Evolutionary conservation across 345 rosid genomes (phyloP), one percentile per base, ranked within the genome.

Genomic region (Moringa oleifera): DNA sequence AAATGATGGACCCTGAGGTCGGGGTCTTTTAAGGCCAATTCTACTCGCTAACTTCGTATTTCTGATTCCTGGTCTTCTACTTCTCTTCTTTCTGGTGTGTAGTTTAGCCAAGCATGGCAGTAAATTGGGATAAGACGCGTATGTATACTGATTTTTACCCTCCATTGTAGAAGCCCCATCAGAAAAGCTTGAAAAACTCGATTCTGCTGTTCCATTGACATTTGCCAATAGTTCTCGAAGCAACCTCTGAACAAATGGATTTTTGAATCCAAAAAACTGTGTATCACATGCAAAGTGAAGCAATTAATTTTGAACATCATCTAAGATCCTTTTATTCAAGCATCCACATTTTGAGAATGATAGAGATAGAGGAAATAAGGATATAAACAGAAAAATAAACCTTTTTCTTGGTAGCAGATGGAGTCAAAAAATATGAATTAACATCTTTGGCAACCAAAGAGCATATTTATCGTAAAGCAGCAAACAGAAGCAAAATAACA

Each of bases 201-300:
- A 62, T 50, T 78, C 86, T 58, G 77, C 77, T 58, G 66, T 71
- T 73, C 85, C 89, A 57, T 81, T 73, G 66, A 82, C 70, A 59
- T 80, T 75, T 57, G 88, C 79, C 74, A 83, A 87, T 66, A 86
- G 76, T 78, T 94, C 96, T 73, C 96, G 76, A 61, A 94, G 89
- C 65, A 90, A 69, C 77, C 97, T 81, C 73, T 90, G 94, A 61
- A 94, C 89, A 70, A 82, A 78, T 20, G 82, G 77, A 68, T 82
- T 83, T 75, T 80, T 88, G 68, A 90, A 94, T 56, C 99, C 99
- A 72, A 94, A 94, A 65, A 86, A 86, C 96, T 94, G 92, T 74
- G 79, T 21, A 56, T 25, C 36, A 59, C 47, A 68, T 24, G 54
- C 54, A 51, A 51, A 19, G 22, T 1, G 21, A 19, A 51, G 47